Percentiles rank a stretch among this genome's conserved stretches.
Evolutionary conservation across 1,139 yeast genomes (phyloP).

Genomic region (Suhomyces atakaporum): DNA sequence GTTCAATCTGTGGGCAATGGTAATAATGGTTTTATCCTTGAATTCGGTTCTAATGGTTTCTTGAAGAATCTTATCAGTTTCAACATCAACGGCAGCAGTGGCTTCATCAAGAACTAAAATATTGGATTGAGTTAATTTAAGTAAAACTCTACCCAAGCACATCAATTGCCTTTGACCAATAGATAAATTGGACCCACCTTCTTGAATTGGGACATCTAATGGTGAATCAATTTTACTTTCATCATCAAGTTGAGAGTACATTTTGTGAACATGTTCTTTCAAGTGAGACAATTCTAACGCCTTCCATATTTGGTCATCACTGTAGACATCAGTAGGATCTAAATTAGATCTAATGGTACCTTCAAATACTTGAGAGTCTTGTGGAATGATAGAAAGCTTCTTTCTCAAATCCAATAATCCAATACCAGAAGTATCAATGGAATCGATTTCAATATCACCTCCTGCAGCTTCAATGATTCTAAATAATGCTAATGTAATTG

Average conservation of each 20-base stretch:
- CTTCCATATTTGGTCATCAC: slow-evolving; percentile 82
- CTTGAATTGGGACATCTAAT: slow-evolving; percentile 65
- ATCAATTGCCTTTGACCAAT: slow-evolving; percentile 92
- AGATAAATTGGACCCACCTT: slow-evolving; percentile 86
- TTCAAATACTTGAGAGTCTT: slow-evolving; percentile 94
- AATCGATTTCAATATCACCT: slow-evolving; percentile 78
- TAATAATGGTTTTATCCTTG: slow-evolving; percentile 83
- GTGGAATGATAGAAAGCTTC: slow-evolving; percentile 88
- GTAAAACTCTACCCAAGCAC: slow-evolving; percentile 86
- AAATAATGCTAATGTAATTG: slow-evolving; percentile 71
- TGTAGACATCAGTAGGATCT: slow-evolving; percentile 73
- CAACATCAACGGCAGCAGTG: slow-evolving; percentile 96
- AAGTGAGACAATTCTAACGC: slow-evolving; percentile 85
- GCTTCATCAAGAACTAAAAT: slow-evolving; percentile 91
- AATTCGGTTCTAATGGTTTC: slow-evolving; percentile 85
- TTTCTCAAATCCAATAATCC: slow-evolving; percentile 87
- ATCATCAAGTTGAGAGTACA: slow-evolving; percentile 45
- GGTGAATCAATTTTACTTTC: slow-evolving; percentile 41
- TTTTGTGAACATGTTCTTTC: slow-evolving; percentile 66
- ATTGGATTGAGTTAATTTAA: slow-evolving; percentile 63
- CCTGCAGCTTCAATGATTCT: slow-evolving; percentile 70
- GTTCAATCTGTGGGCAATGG: slow-evolving; percentile 93
- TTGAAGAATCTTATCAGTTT: slow-evolving; percentile 86
- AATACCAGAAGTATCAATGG: slow-evolving; percentile 62
- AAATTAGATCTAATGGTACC: slow-evolving; percentile 87